Conservation (phyloP, 441 rosid genomes). For the Omphalea diandra region DNA sequence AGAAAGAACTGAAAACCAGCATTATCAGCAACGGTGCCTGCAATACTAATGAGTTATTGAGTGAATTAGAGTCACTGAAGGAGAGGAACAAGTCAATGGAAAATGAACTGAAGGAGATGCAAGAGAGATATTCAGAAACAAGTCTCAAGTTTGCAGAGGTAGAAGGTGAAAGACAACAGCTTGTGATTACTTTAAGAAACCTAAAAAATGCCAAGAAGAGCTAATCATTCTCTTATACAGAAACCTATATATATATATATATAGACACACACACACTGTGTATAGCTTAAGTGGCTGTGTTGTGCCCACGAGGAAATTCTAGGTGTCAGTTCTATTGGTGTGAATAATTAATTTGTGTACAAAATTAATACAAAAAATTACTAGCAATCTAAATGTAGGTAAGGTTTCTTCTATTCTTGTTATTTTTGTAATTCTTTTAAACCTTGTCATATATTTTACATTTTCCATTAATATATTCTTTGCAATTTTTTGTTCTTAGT, state of each 20-base stretch:
- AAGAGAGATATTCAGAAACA: conserved; percentile 78
- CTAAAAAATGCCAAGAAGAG: conserved; percentile 55
- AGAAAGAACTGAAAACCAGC: conserved; percentile 24
- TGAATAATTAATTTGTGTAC: conserved; percentile 46
- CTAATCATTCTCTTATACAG: conserved; percentile 19
- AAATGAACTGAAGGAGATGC: conserved; percentile 74
- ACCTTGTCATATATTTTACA: neutral
- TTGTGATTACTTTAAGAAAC: conserved; percentile 71
- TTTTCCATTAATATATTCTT: conserved; percentile 3
- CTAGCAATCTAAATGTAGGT: conserved; percentile 24
- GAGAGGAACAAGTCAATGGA: conserved; percentile 62
- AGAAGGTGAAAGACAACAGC: conserved; percentile 92
- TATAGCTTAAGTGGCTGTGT: conserved; percentile 35
- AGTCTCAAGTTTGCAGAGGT: conserved; percentile 95
- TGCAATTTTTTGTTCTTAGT: neutral
- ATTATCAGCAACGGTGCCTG: conserved; percentile 7
- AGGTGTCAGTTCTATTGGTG: conserved; percentile 14
- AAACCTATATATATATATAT: too few relatives aligned
- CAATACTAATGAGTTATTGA: conserved; percentile 19
- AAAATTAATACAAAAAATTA: conserved; percentile 26
- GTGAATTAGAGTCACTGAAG: conserved; percentile 44
- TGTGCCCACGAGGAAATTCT: conserved; percentile 11
- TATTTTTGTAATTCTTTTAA: conserved; percentile 13
- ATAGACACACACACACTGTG: too few relatives aligned
- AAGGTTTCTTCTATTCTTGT: conserved; percentile 23